Percentiles rank a stretch among this genome's conserved stretches.
Evolutionary conservation across 148 eudicot genomes (phyloP).

Genomic region (Chenopodium quinoa): DNA sequence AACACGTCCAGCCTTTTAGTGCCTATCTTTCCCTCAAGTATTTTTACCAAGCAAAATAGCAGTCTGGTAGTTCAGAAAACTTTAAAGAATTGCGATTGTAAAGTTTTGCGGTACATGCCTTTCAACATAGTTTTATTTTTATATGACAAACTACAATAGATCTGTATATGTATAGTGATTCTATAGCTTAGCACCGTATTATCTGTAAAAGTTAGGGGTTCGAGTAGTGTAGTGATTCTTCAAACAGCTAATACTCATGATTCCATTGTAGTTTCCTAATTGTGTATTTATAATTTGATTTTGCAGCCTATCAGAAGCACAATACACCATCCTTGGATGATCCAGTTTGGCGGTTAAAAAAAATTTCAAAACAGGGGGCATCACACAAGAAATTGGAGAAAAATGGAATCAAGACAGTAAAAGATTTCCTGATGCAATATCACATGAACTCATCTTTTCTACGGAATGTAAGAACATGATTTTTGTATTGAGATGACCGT

Average conservation of each 20-base stretch:
- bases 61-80: no score
- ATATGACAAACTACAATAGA: not conserved
- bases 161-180: not conserved
- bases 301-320: conserved; percentile 82
- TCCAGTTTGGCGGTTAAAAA: conserved; percentile 77
- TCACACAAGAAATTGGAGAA: conserved; percentile 44
- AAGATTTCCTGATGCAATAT: conserved; percentile 50
- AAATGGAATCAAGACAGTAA: conserved; percentile 48
- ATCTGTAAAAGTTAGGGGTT: no score
- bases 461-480: conserved; percentile 47
- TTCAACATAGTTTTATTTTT: not conserved
- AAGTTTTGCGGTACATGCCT: not conserved
- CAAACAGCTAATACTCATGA: not conserved
- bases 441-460: conserved; percentile 33
- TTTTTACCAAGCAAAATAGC: not conserved
- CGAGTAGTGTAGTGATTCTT: no score
- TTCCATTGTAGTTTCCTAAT: not conserved
- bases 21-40: not conserved
- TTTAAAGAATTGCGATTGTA: not conserved
- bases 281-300: not conserved
- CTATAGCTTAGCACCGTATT: not conserved
- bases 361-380: conserved; percentile 66
- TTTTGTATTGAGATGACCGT: not conserved
- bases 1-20: not conserved
- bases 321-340: conserved; percentile 59